Evolutionary conservation across 2,329 filamentous ascomycete genomes (phyloP).

Genomic region (Phoma sp.): DNA sequence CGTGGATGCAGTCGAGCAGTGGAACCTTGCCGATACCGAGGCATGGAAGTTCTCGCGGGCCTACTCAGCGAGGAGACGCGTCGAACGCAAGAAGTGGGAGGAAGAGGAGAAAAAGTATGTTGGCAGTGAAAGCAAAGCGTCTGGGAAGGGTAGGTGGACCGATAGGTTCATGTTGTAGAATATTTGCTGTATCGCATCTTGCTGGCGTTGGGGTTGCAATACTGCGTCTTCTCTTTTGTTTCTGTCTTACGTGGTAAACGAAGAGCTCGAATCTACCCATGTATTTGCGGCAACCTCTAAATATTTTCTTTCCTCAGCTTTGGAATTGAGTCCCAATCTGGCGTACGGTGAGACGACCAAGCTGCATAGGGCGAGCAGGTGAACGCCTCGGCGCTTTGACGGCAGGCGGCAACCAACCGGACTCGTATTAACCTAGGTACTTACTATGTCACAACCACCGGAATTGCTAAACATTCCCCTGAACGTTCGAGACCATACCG

Average conservation of each 20-base stretch:
- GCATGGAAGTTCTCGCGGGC: constrained; percentile 78
- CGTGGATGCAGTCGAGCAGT: constrained; percentile 56
- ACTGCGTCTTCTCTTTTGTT: too few species aligned
- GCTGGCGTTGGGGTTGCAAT: constrained; percentile 1
- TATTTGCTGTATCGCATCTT: not conserved
- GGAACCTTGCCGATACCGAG: constrained; percentile 74
- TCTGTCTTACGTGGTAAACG: not conserved
- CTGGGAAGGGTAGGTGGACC: constrained; percentile 11
- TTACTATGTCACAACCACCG: too few species aligned
- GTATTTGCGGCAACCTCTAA: not conserved
- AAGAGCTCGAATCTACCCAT: constrained; percentile 6
- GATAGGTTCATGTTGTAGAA: constrained; percentile 10
- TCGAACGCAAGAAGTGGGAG: constrained; percentile 74
- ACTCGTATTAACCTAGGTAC: too few species aligned
- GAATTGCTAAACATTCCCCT: too few species aligned
- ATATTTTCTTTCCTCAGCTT: too few species aligned
- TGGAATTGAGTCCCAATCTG: not conserved
- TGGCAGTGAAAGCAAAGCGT: constrained; percentile 58
- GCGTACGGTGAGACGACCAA: not conserved
- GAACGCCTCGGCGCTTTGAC: not conserved
- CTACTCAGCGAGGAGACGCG: constrained; percentile 66
- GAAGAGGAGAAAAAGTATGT: constrained; percentile 71
- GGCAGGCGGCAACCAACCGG: not conserved
- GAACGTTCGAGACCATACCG: too few species aligned
- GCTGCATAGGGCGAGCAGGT: not conserved